phyloP scores from a whole-genome alignment of 768 basidiomycete species.

The Obba rivulosa region DNA sequence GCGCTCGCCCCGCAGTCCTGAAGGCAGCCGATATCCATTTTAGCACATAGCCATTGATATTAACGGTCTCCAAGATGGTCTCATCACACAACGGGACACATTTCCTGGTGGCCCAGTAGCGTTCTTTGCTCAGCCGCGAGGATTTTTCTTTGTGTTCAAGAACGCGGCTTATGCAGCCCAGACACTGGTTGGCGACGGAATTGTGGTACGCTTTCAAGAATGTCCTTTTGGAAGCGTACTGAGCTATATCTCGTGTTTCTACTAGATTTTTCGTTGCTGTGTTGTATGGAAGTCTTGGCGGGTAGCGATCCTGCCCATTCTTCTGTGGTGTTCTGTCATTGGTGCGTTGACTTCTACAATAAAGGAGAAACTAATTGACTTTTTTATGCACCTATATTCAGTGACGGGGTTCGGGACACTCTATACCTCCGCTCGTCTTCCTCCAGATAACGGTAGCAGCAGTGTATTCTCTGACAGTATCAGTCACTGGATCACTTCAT shows the following conservation, averaged over 20 bases:
- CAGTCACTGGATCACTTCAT: slow-evolving; percentile 21
- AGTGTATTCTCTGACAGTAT: slow-evolving; percentile 11
- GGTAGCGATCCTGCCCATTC: slow-evolving; percentile 14
- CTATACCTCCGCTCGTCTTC: slow-evolving; percentile 14
- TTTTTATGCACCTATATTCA: neutral
- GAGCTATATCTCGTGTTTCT: neutral
- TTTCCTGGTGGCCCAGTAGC: slow-evolving; percentile 15
- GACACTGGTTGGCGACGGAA: slow-evolving; percentile 25
- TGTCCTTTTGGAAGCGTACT: too few relatives aligned
- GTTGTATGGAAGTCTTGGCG: slow-evolving; percentile 21
- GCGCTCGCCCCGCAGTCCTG: too few relatives aligned
- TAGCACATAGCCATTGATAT: slow-evolving; percentile 9
- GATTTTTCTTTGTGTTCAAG: slow-evolving; percentile 25
- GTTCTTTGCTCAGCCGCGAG: slow-evolving; percentile 22
- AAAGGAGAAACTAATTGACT: neutral
- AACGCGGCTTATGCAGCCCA: slow-evolving; percentile 21
- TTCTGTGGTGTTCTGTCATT: slow-evolving; percentile 9
- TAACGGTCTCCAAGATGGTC: slow-evolving; percentile 11
- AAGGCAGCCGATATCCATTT: too few relatives aligned
- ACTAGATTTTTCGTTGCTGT: slow-evolving; percentile 25
- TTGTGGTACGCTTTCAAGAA: slow-evolving; percentile 19
- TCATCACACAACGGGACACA: slow-evolving; percentile 18
- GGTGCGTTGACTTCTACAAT: slow-evolving; percentile 13
- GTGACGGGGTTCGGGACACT: slow-evolving; percentile 12
- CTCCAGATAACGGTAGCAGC: slow-evolving; percentile 10